Evolutionary conservation across 2,329 filamentous ascomycete species (phyloP), one percentile per base, ranked within the genome.

Genomic region (Cryoendolithus antarcticus): DNA sequence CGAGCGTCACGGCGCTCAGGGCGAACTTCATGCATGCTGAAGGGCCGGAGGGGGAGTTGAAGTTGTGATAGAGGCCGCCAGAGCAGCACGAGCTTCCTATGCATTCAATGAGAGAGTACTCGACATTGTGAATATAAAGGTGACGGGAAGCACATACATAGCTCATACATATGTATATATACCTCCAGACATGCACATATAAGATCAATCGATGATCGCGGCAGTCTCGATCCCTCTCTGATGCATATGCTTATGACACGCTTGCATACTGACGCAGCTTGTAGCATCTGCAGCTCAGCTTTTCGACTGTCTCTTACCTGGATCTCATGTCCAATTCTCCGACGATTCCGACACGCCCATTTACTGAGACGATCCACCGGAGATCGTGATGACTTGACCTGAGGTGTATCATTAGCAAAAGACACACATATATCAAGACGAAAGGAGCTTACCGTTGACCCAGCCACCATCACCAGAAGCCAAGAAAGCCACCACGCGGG

Each of bases 11-110:
- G 3, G 85, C 89, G 9, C 62, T 96, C 49, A 84, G 84, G 60
- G 88, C 89, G 32, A 95, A 94, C 61, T 98, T 95, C 61, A 86
- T 83, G 74, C 85, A 89, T 59, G 71, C 74, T 8, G 63, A 74
- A 44, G 70, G 77, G 44, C 68, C 77, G 51, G 67, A 77, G 45
- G 71, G 77, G 54, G 85, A 93, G 68, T 70, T 94, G 58, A 79
- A 81, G 69, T 66, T 93, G 78, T 93, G 40, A 45, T 5, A 19
- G 15, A 3, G 15, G 15, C 15, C 15, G 15, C 3, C 15, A 19
- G 15, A 19, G 15, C 15, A 19, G 15, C 3, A 3, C 15, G 15
- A 19, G 3, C 15, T 19, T 5, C 5, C 5, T 5, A 5, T 19
- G 15, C 5, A 3, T 19, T 19, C 3, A 19, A 19, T 3, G 3